phyloP scores from a whole-genome alignment of 2,329 filamentous ascomycete genomes.

The Emmonsiellopsis sp. region DNA sequence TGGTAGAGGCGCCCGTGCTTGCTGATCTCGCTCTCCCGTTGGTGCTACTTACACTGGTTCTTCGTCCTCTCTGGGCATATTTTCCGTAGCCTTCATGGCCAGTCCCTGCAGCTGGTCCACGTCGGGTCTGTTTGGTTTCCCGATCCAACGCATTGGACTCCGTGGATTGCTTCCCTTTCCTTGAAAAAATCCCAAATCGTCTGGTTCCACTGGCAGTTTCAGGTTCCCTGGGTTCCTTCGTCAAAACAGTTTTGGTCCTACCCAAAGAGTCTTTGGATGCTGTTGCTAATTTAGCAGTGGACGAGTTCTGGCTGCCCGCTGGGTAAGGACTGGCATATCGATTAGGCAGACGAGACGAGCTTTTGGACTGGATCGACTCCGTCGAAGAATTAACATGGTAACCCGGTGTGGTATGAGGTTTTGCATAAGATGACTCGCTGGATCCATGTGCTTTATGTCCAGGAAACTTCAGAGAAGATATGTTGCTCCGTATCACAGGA shows the following conservation, averaged over 20 bases:
- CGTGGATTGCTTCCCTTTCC: constrained; percentile 57
- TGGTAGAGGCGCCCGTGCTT: constrained; percentile 30
- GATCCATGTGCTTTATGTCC: constrained; percentile 45
- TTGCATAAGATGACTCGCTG: constrained; percentile 25
- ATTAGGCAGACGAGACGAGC: constrained; percentile 21
- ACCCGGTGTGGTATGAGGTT: constrained; percentile 15
- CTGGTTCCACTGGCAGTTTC: constrained; percentile 37
- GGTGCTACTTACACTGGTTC: constrained; percentile 32
- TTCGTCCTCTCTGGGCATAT: constrained; percentile 37
- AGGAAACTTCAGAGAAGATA: constrained; percentile 38
- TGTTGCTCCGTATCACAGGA: constrained; percentile 49
- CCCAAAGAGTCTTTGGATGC: not conserved
- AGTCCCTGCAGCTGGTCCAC: constrained; percentile 83
- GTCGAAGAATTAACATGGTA: constrained; percentile 27
- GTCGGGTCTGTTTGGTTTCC: constrained; percentile 52
- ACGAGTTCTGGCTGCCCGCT: constrained; percentile 17
- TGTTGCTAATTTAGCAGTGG: constrained; percentile 10
- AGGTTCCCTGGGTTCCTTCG: constrained; percentile 19
- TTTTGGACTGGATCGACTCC: constrained; percentile 30
- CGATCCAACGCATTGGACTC: constrained; percentile 44
- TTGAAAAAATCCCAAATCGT: constrained; percentile 71
- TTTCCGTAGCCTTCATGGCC: constrained; percentile 65
- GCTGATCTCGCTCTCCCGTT: constrained; percentile 32
- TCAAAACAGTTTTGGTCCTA: not conserved
- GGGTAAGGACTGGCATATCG: constrained; percentile 8